Base-by-base conservation (phyloP, 306 rosid species). In the Corylus avellana region DNA sequence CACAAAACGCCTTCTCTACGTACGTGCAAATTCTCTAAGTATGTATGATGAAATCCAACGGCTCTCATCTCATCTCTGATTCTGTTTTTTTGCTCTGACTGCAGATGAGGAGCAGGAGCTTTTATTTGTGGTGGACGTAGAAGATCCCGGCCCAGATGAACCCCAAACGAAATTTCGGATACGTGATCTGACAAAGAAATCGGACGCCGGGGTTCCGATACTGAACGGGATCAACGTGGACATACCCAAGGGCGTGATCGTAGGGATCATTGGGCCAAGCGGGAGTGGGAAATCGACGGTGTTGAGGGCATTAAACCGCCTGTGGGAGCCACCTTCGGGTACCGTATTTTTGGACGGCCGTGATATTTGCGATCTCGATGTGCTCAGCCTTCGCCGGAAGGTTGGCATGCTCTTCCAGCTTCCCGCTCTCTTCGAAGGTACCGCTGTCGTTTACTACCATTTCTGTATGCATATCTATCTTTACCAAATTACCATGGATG, bases 401-500 rank as follows among this genome's bases (percentile, higher is more conserved):
- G 98, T 94, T 13, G 97, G 92, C 71, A 94, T 94, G 98, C 97
- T 94, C 80, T 92, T 94, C 78, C 98, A 94, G 90, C 89, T 92
- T 77, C 98, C 98, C 8, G 97, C 91, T 55, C 93, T 94, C 73
- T 92, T 94, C 42, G 88, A 89, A 89, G 98, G 98, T 86, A 75
- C 42, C 46, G 6, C 7, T 1, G 46, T 42, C 46, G 8, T 42
- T 42, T 42, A 5, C 7, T 5, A 42, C 46, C 46, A 22, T 18
- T 12, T 29, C 42, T 5, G 6, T 5, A 37, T 37, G 42, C 2
- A 32, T 32, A 32, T 32, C 35, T 32, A 32, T 32, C 35, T 32
- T 32, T 32, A 32, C 35, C 1, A 32, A 22, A 22, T 22, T 22
- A 22, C 22, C 22, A 22, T 0, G 35, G 35, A 32, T 32, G 35